A percentile compares a stretch with the other conserved stretches of the same genome.
These are phyloP conservation scores for Diaporthe citri DNA, from an alignment of 2,329 filamentous ascomycete species.

Conservation along the genomic window DNA sequence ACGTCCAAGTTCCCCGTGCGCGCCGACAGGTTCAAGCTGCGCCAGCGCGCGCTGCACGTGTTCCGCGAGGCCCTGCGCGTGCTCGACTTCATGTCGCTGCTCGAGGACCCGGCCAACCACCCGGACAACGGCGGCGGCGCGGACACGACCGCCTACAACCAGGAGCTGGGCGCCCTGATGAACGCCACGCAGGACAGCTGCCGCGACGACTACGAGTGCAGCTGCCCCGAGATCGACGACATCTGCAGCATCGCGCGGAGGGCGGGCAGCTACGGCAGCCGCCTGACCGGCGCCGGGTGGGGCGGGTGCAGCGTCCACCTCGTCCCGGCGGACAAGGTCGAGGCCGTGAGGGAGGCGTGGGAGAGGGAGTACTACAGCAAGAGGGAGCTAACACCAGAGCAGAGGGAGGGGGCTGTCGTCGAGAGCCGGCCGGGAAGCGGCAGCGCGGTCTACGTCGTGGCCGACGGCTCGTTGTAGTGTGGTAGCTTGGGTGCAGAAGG, in stretches of 20 bases:
- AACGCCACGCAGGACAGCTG: constrained; percentile 93
- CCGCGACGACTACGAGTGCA: constrained; percentile 89
- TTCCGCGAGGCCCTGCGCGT: constrained; percentile 91
- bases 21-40: constrained; percentile 87
- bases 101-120: constrained; percentile 66
- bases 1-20: constrained; percentile 91
- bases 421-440: constrained; percentile 89
- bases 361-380: constrained; percentile 85
- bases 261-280: constrained; percentile 85
- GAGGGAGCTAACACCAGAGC: constrained; percentile 74
- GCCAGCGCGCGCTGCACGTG: constrained; percentile 90
- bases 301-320: constrained; percentile 96
- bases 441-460: constrained; percentile 65
- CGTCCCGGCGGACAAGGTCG: constrained; percentile 85
- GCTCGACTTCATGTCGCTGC: constrained; percentile 82
- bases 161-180: constrained; percentile 82
- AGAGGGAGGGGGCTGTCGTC: constrained; percentile 83
- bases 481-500: neutral
- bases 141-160: constrained; percentile 72
- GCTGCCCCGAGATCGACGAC: constrained; percentile 90
- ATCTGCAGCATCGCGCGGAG: constrained; percentile 83
- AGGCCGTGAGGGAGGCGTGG: constrained; percentile 81
- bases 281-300: constrained; percentile 95
- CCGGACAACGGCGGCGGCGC: constrained; percentile 55
- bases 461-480: constrained; percentile 43